Conservation (phyloP, 441 rosid genomes). For the Macaranga tanarius region DNA sequence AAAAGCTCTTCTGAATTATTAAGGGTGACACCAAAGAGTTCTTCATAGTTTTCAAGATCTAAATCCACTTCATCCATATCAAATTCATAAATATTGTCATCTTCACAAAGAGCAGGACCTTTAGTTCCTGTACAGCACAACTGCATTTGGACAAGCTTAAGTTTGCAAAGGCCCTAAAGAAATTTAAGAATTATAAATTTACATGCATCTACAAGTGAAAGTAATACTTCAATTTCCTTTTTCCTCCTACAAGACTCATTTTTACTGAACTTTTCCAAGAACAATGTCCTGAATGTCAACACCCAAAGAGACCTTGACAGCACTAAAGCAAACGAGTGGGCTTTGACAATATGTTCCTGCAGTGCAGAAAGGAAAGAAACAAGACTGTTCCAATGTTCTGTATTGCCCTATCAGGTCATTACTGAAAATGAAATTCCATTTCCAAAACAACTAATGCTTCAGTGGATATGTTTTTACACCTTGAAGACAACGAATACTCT, state of each 20-base stretch:
- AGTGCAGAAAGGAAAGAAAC: not conserved
- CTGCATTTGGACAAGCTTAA: slow-evolving; percentile 41
- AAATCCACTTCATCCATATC: slow-evolving; percentile 91
- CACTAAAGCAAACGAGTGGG: not conserved
- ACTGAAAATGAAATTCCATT: not conserved
- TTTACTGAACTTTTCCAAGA: not conserved
- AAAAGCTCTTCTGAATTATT: slow-evolving; percentile 77
- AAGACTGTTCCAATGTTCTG: not conserved
- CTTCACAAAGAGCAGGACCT: slow-evolving; percentile 54
- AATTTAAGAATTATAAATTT: slow-evolving; percentile 12
- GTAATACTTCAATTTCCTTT: not conserved
- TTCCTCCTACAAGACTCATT: not conserved
- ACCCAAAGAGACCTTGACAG: not conserved
- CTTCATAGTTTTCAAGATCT: slow-evolving; percentile 89
- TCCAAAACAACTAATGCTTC: not conserved
- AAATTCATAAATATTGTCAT: slow-evolving; percentile 59
- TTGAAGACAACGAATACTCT: too few relatives aligned
- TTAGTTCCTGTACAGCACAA: slow-evolving; percentile 42
- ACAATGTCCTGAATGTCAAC: not conserved
- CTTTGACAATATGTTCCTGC: not conserved
- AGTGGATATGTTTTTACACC: not conserved
- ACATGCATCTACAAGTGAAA: not conserved
- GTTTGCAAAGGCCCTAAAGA: slow-evolving; percentile 23
- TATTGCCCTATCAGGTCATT: not conserved
- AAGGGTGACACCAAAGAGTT: slow-evolving; percentile 85